These are phyloP conservation scores for Cyberlindnera xylosilytica DNA, from an alignment of 805 yeast species.

Conservation along the genomic window DNA sequence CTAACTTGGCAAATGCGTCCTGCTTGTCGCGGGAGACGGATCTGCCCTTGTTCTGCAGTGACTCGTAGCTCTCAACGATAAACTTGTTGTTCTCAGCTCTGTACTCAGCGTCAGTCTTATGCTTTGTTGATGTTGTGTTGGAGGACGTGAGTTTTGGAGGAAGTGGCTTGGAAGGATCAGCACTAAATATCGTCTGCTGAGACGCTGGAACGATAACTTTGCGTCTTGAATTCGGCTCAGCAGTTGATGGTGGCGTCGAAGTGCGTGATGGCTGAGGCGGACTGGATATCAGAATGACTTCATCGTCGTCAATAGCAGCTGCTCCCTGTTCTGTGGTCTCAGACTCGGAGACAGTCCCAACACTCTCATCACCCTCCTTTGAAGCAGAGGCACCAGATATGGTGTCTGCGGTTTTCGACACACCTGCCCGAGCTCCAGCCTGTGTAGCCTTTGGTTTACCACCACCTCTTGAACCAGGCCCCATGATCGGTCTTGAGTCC, in stretches of 20 bases:
- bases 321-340: neutral
- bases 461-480: slow-evolving; percentile 31
- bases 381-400: neutral
- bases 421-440: too few relatives aligned
- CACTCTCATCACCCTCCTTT: neutral
- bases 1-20: slow-evolving; percentile 12
- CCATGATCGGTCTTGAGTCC: slow-evolving; percentile 24
- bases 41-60: slow-evolving; percentile 23
- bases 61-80: slow-evolving; percentile 20
- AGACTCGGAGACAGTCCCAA: neutral
- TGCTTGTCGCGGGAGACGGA: slow-evolving; percentile 19
- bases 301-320: too few relatives aligned
- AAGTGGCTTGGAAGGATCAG: neutral
- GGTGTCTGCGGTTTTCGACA: neutral
- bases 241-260: neutral
- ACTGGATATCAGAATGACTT: too few relatives aligned
- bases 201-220: neutral
- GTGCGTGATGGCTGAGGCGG: too few relatives aligned
- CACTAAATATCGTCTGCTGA: neutral
- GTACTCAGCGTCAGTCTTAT: too few relatives aligned
- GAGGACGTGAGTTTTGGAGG: too few relatives aligned
- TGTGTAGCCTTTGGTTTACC: neutral
- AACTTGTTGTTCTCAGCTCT: slow-evolving; percentile 4
- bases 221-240: neutral
- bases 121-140: too few relatives aligned